A percentile compares a stretch with the other conserved stretches of the same genome.
Conservation (phyloP, 1,284 basidiomycete genomes). For the Anthracocystis setariae region DNA sequence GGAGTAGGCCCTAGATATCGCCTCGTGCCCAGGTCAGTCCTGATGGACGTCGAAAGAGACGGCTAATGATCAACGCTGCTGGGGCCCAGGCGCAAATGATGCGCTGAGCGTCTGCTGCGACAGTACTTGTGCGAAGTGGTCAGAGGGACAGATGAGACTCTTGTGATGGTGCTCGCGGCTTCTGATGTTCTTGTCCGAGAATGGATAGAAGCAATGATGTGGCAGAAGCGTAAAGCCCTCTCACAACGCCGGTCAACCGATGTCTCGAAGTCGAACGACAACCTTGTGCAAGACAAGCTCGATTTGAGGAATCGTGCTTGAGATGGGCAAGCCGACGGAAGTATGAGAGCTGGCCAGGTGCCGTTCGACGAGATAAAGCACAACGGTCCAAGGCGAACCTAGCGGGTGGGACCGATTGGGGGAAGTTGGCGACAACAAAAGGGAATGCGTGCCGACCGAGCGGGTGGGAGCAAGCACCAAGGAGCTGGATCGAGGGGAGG, state of each 20-base stretch:
- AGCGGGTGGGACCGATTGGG: constrained; percentile 22
- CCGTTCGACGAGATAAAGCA: not conserved
- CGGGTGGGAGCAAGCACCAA: constrained; percentile 25
- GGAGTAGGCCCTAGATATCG: too few species aligned
- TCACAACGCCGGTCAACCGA: constrained; percentile 38
- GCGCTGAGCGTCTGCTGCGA: too few species aligned
- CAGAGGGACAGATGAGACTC: too few species aligned
- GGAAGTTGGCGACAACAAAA: constrained; percentile 19
- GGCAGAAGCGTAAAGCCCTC: constrained; percentile 8
- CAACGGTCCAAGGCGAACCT: constrained; percentile 3
- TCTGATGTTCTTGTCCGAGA: not conserved
- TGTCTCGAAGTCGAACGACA: constrained; percentile 39
- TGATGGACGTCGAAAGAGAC: not conserved
- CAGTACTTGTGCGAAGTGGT: too few species aligned
- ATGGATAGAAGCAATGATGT: not conserved
- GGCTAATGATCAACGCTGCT: not conserved
- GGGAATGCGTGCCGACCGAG: constrained; percentile 12
- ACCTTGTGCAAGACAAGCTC: constrained; percentile 33
- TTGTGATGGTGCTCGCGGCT: too few species aligned
- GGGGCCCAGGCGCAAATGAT: not conserved
- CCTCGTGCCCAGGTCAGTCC: too few species aligned
- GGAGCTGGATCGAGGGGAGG: constrained; percentile 11
- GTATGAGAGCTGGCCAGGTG: constrained; percentile 1
- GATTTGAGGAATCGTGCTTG: constrained; percentile 3
- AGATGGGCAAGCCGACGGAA: constrained; percentile 26